Evolutionary conservation across 352 stramenopile genomes (phyloP).

Genomic region (Peronospora belbahrii): DNA sequence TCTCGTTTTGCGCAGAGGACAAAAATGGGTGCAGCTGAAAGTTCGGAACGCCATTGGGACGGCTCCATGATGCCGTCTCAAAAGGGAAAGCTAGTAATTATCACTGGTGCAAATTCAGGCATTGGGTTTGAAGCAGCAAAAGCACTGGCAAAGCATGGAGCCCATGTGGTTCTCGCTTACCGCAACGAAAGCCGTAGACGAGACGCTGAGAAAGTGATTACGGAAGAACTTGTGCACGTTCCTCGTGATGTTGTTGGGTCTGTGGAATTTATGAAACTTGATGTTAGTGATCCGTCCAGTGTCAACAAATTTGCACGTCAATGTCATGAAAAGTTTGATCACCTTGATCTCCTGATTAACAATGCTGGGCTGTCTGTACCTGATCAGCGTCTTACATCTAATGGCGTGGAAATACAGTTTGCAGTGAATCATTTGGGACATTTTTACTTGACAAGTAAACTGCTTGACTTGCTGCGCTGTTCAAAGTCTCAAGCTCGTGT

Average conservation of each 20-base stretch:
- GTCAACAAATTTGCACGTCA: constrained; percentile 32
- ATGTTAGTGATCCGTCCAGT: constrained; percentile 26
- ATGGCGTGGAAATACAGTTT: constrained; percentile 59
- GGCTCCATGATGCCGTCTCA: constrained; percentile 27
- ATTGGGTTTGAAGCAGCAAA: constrained; percentile 65
- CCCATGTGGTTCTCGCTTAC: constrained; percentile 66
- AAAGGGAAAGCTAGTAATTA: constrained; percentile 51
- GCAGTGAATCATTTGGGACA: constrained; percentile 66
- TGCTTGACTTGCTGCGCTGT: constrained; percentile 27
- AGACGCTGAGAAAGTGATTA: constrained; percentile 27
- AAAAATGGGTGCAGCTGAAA: constrained; percentile 10
- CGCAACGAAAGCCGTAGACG: constrained; percentile 36
- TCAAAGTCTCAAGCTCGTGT: constrained; percentile 32
- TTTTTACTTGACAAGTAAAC: constrained; percentile 48
- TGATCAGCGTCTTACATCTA: constrained; percentile 12
- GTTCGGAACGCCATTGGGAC: constrained; percentile 16
- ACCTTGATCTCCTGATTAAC: constrained; percentile 65
- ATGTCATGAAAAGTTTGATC: constrained; percentile 30
- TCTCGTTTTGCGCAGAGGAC: not conserved
- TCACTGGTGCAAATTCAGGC: constrained; percentile 69
- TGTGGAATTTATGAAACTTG: constrained; percentile 47
- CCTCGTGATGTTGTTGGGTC: constrained; percentile 20
- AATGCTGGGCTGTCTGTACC: constrained; percentile 51
- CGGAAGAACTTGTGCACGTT: constrained; percentile 8
- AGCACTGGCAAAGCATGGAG: constrained; percentile 45